Evolutionary conservation across 345 rosid genomes (phyloP), one percentile per base, ranked within the genome.

Genomic region (Corymbia maculata): DNA sequence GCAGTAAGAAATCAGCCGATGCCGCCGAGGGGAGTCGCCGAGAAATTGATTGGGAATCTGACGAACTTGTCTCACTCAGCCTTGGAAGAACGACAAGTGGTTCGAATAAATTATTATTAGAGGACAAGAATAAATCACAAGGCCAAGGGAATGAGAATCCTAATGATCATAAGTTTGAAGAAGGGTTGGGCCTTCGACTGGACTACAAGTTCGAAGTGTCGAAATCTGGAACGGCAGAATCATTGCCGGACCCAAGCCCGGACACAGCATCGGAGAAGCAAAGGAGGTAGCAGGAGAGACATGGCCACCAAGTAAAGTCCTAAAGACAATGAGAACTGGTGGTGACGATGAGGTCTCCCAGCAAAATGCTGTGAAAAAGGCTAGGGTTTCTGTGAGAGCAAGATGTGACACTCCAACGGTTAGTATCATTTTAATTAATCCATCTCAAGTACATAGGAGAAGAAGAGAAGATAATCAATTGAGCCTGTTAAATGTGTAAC

Each of bases 381-480:
- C 97, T 85, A 95, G 98, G 91, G 99, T 97, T 87, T 97, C 93
- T 82, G 95, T 97, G 45, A 93, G 98, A 93, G 96, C 97, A 51
- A 93, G 98, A 92, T 97, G 99, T 87, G 95, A 97, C 79, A 92
- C 97, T 5, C 93, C 96, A 42, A 97, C 98, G 85, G 99, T 96
- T 26, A 88, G 94, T 90, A 51, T 53, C 47, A 70, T 36, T 36
- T 36, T 16, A 70, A 32, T 16, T 8, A 13, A 52, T 64, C 21
- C 49, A 59, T 22, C 42, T 28, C 49, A 10, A 16, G 92, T 89
- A 66, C 22, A 11, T 19, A 45, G 9, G 14, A 44, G 32, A 14
- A 28, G 42, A 64, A 16, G 42, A 44, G 26, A 70, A 70, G 82
- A 70, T 42, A 51, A 52, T 75, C 44, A 36, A 36, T 70, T 70